Conservation (phyloP, 2,329 filamentous ascomycete genomes). For the Fusarium tupiense region DNA sequence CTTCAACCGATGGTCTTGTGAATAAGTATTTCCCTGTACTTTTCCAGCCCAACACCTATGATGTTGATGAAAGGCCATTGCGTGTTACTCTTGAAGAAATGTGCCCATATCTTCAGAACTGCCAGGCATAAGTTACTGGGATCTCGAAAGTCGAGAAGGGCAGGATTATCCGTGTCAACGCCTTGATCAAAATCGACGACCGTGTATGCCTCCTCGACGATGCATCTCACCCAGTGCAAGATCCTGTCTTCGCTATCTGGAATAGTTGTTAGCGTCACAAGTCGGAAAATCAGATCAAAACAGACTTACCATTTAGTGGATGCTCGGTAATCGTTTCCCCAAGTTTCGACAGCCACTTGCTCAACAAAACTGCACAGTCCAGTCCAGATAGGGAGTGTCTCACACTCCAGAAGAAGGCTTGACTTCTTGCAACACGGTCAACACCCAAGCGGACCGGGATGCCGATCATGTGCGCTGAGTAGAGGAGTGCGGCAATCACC, state of each 20-base stretch:
- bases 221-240: slow-evolving; percentile 57
- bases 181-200: slow-evolving; percentile 50
- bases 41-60: slow-evolving; percentile 53
- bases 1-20: neutral
- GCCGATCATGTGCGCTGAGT: slow-evolving; percentile 64
- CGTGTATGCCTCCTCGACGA: slow-evolving; percentile 55
- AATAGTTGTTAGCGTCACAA: neutral
- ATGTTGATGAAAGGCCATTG: slow-evolving; percentile 61
- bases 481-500: slow-evolving; percentile 59
- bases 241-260: slow-evolving; percentile 56
- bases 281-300: fast-evolving
- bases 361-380: slow-evolving; percentile 63
- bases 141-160: neutral
- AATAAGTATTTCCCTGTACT: slow-evolving; percentile 44
- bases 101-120: slow-evolving; percentile 56
- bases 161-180: neutral
- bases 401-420: slow-evolving; percentile 66
- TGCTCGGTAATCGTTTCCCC: neutral
- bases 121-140: slow-evolving; percentile 37
- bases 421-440: slow-evolving; percentile 63
- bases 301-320: neutral
- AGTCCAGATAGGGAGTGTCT: slow-evolving; percentile 64
- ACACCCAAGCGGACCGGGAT: slow-evolving; percentile 65
- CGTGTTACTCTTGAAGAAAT: slow-evolving; percentile 59
- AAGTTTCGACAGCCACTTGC: slow-evolving; percentile 52